These are phyloP conservation scores for Camellia oleifera DNA, from an alignment of 179 eudicot genomes.

Conservation along the genomic window DNA sequence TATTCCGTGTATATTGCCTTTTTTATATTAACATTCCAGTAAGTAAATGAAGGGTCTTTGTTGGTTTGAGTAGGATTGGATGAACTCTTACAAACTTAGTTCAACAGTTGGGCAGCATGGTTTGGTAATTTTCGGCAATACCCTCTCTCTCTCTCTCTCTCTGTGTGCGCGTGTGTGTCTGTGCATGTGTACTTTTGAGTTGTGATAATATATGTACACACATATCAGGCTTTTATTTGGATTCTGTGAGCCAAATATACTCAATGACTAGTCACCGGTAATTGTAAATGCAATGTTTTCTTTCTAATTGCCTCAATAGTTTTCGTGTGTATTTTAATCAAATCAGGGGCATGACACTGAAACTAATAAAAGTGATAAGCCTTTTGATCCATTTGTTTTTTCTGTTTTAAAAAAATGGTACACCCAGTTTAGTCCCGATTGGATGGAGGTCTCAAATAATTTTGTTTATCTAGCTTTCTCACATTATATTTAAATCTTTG, in stretches of 20 bases:
- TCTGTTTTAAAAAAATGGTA: background rate
- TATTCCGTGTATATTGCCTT: background rate
- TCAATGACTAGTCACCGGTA: background rate
- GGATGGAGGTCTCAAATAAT: background rate
- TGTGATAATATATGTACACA: background rate
- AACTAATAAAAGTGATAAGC: background rate
- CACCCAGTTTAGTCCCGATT: too few relatives aligned
- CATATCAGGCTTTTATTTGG: background rate
- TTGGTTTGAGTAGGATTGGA: conserved; percentile 34
- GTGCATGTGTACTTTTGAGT: background rate
- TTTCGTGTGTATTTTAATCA: background rate
- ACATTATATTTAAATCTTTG: background rate
- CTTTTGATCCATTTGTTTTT: background rate
- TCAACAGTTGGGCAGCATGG: conserved; percentile 20
- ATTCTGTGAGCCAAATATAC: conserved; percentile 1
- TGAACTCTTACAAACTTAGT: conserved; percentile 23
- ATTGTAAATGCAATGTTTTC: background rate
- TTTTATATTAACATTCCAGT: conserved; percentile 6
- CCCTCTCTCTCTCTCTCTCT: conserved; percentile 1
- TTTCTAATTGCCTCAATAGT: background rate
- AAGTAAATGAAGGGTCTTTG: conserved; percentile 1
- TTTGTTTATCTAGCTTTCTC: conserved; percentile 8
- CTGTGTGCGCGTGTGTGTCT: background rate
- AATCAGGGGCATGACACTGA: background rate
- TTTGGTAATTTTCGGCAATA: conserved; percentile 23